Base-by-base conservation (phyloP, 179 eudicot species). In the Pouteria campechiana region DNA sequence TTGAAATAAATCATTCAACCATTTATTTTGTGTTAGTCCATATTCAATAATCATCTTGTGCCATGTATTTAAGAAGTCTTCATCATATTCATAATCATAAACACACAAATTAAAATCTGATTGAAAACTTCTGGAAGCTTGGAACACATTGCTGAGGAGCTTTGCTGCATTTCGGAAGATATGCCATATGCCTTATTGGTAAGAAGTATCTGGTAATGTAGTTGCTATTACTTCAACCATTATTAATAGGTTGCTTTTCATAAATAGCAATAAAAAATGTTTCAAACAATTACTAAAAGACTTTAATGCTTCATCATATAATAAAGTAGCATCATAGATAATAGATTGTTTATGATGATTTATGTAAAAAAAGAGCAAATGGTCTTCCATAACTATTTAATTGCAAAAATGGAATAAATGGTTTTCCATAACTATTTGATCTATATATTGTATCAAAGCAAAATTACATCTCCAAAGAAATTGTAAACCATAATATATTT, bases 401-500 rank as follows among this genome's bases (percentile, higher is more conserved):
- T 14, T 2, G n/a, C n/a, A n/a, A n/a, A n/a, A n/a, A n/a, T n/a
- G n/a, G n/a, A n/a, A n/a, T n/a, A n/a, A n/a, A n/a, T n/a, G n/a
- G n/a, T n/a, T n/a, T n/a, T n/a, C n/a, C n/a, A n/a, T n/a, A n/a
- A n/a, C n/a, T n/a, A n/a, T n/a, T n/a, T n/a, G n/a, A n/a, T n/a
- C 1, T n/a, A 9, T 13, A 42, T 1, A 33, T 42, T 7, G 19
- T 42, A 42, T 25, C 11, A 24, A 30, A 23, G 8, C 11, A n/a
- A 0, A 13, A 23, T 27, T 8, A 33, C 32, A 35, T 23, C 25
- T 37, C 37, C 18, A n/a, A 17, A 25, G 5, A 41, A 42, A 17
- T 55, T 36, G n/a, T 56, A 65, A 16, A 54, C 65, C 3, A n/a
- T 48, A 34, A 23, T 33, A 63, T 48, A 65, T 21, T 50, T 60